Percentiles rank a stretch among this genome's conserved stretches.
These are phyloP conservation scores for Pyrus bretschneideri DNA, from an alignment of 306 rosid species.

Conservation along the genomic window DNA sequence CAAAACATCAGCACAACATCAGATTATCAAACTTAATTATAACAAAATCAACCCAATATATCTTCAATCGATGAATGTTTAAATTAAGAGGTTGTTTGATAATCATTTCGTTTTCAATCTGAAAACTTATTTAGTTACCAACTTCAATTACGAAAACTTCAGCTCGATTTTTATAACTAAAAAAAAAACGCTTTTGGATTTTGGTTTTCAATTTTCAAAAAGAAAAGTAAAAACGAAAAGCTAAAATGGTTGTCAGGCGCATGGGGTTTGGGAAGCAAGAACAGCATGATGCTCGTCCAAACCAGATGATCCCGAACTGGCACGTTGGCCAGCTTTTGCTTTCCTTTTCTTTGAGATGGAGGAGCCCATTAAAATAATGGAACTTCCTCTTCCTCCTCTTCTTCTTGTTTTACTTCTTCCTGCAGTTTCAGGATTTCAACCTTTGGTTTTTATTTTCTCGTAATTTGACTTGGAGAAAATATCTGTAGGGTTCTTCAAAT, in stretches of 20 bases:
- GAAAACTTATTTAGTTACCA: too few species aligned
- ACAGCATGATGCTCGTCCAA: neutral
- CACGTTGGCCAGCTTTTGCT: neutral
- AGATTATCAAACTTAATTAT: neutral
- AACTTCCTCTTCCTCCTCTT: neutral
- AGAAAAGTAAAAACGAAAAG: too few species aligned
- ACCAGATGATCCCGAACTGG: neutral
- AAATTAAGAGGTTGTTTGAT: neutral
- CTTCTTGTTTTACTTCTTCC: neutral
- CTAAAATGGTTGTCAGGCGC: neutral
- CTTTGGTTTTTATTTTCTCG: too few species aligned
- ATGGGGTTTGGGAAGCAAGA: conserved; percentile 21
- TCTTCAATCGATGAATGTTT: neutral
- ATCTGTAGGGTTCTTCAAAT: too few species aligned
- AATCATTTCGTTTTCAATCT: too few species aligned
- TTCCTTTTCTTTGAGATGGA: neutral
- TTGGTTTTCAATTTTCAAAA: too few species aligned
- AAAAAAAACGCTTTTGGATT: too few species aligned
- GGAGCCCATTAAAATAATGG: neutral
- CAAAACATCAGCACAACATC: neutral
- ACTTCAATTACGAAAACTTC: neutral
- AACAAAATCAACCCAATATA: neutral
- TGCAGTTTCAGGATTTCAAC: too few species aligned
- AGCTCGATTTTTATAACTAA: too few species aligned
- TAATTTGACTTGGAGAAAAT: too few species aligned